Conservation (phyloP, 176 grass and related monocot species). For the Elymus sibiricus region DNA sequence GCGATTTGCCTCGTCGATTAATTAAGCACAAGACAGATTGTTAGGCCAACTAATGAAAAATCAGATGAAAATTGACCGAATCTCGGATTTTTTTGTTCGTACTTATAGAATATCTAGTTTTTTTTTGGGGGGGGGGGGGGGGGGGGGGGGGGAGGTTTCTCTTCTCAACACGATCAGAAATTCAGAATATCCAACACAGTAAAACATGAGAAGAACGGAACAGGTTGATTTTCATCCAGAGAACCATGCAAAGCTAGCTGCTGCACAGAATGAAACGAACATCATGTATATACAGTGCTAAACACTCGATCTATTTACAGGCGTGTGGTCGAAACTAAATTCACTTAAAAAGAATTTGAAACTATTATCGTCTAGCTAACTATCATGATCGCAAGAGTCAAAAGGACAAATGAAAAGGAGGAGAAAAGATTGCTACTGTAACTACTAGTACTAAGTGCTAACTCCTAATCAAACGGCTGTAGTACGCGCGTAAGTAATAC, state of each 20-base stretch:
- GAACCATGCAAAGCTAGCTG: neutral
- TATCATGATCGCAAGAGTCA: neutral
- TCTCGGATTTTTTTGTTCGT: no score
- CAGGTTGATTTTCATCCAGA: no score
- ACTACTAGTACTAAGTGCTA: no score
- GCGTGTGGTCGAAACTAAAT: neutral
- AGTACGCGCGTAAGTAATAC: neutral
- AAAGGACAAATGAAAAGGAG: neutral
- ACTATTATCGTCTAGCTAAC: no score
- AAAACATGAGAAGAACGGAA: neutral
- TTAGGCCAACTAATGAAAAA: no score
- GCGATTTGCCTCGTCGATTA: no score
- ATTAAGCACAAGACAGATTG: no score
- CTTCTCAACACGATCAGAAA: neutral
- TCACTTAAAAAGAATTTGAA: neutral
- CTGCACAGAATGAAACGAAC: neutral
- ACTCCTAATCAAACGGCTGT: neutral
- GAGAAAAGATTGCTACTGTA: neutral
- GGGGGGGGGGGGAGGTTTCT: no score
- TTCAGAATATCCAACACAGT: neutral
- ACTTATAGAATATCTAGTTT: no score
- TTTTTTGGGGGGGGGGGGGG: no score
- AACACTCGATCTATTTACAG: conserved; percentile 24
- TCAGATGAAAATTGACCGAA: no score
- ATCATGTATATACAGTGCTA: neutral